These are phyloP conservation scores for Silene coronaria DNA, from an alignment of 179 eudicot species.

Conservation along the genomic window DNA sequence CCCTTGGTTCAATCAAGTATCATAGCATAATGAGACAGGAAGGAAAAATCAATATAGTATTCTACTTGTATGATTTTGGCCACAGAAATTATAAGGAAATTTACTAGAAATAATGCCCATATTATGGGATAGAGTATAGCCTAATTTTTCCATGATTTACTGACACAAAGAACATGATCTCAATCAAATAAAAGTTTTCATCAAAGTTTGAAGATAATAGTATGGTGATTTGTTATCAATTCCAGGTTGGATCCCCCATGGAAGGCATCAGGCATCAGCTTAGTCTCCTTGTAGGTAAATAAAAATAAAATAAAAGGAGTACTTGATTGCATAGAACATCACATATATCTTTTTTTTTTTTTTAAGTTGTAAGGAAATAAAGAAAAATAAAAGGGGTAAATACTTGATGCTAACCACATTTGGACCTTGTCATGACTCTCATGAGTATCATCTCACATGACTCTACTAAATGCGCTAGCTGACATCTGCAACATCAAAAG, in stretches of 20 bases:
- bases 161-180: constrained; percentile 15
- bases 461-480: too few relatives aligned
- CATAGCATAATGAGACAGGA: constrained; percentile 14
- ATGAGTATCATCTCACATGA: too few relatives aligned
- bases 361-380: too few relatives aligned
- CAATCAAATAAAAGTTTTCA: constrained; percentile 7
- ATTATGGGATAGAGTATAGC: constrained; percentile 9
- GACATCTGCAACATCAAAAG: too few relatives aligned
- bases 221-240: neutral
- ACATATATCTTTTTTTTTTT: neutral
- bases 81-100: constrained; percentile 13
- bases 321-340: neutral
- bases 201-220: constrained; percentile 7
- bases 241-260: constrained; percentile 14
- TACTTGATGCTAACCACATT: too few relatives aligned
- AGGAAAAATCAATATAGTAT: neutral
- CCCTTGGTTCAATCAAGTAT: constrained; percentile 5
- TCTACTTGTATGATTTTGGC: constrained; percentile 13
- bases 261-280: neutral
- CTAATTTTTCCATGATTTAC: constrained; percentile 8
- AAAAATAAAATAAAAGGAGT: neutral
- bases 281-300: neutral
- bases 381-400: too few relatives aligned
- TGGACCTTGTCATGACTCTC: too few relatives aligned
- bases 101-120: constrained; percentile 5